These are phyloP conservation scores for Mrakia blollopis DNA, from an alignment of 768 basidiomycete species.

Conservation along the genomic window DNA sequence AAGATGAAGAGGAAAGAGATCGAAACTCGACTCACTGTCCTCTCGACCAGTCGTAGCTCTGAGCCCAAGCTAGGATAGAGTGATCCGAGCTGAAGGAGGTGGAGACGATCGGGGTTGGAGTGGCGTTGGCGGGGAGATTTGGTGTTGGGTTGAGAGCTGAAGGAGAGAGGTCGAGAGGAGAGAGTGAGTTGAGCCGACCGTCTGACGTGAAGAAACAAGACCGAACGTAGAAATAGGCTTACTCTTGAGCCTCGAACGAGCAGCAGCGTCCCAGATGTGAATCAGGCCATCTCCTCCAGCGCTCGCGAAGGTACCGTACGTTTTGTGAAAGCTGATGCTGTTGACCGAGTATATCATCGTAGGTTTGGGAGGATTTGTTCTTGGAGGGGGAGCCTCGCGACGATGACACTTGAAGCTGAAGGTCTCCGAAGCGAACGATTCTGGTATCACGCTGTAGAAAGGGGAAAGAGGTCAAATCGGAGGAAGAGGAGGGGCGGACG, in stretches of 20 bases:
- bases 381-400: slow-evolving; percentile 37
- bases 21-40: slow-evolving; percentile 22
- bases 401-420: slow-evolving; percentile 71
- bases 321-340: slow-evolving; percentile 77
- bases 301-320: slow-evolving; percentile 78
- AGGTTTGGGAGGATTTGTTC: slow-evolving; percentile 31
- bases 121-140: background rate
- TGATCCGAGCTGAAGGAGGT: slow-evolving; percentile 13
- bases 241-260: slow-evolving; percentile 88
- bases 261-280: slow-evolving; percentile 93
- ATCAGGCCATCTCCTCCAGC: slow-evolving; percentile 57
- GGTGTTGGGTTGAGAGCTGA: slow-evolving; percentile 20
- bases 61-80: slow-evolving; percentile 25
- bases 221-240: slow-evolving; percentile 34
- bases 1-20: background rate
- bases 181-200: background rate
- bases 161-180: background rate
- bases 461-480: background rate
- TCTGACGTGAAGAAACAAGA: background rate
- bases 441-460: slow-evolving; percentile 14
- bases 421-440: slow-evolving; percentile 52
- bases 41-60: slow-evolving; percentile 31
- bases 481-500: too few species aligned
- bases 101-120: slow-evolving; percentile 28
- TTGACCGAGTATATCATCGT: slow-evolving; percentile 53